A percentile compares a stretch with the other conserved stretches of the same genome.
These are phyloP conservation scores for Lactifluus rugatus DNA, from an alignment of 768 basidiomycete genomes.

Conservation along the genomic window DNA sequence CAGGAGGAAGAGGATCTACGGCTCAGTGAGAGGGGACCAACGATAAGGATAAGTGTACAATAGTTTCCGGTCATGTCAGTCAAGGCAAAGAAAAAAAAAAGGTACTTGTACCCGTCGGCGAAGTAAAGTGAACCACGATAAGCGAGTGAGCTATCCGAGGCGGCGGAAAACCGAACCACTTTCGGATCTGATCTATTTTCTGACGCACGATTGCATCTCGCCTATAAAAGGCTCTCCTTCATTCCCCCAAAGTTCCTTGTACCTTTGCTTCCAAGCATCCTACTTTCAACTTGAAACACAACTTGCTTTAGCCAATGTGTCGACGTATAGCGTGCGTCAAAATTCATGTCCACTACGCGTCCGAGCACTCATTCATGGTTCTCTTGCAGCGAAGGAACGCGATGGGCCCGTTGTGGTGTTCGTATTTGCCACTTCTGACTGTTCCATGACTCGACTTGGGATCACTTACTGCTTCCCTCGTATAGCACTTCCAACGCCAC, in stretches of 20 bases:
- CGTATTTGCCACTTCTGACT: conserved; percentile 10
- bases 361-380: conserved; percentile 10
- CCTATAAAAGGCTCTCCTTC: conserved; percentile 10
- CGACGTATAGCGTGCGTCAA: conserved; percentile 61
- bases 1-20: no score
- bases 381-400: conserved; percentile 57
- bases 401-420: conserved; percentile 65
- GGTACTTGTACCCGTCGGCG: not conserved
- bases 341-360: not conserved
- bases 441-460: not conserved
- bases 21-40: not conserved
- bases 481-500: conserved; percentile 72
- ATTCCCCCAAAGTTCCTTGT: not conserved
- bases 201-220: not conserved
- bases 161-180: conserved; percentile 9
- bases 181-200: conserved; percentile 7
- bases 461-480: conserved; percentile 10
- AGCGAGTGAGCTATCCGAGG: not conserved
- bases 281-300: not conserved
- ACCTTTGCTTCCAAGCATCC: not conserved
- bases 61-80: not conserved
- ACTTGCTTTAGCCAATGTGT: conserved; percentile 41
- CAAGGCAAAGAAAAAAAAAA: not conserved
- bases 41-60: not conserved
- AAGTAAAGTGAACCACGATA: not conserved